A percentile compares a stretch with the other conserved stretches of the same genome.
phyloP scores from a whole-genome alignment of 2,329 filamentous ascomycete species.

The Endoconidiophora laricicola region DNA sequence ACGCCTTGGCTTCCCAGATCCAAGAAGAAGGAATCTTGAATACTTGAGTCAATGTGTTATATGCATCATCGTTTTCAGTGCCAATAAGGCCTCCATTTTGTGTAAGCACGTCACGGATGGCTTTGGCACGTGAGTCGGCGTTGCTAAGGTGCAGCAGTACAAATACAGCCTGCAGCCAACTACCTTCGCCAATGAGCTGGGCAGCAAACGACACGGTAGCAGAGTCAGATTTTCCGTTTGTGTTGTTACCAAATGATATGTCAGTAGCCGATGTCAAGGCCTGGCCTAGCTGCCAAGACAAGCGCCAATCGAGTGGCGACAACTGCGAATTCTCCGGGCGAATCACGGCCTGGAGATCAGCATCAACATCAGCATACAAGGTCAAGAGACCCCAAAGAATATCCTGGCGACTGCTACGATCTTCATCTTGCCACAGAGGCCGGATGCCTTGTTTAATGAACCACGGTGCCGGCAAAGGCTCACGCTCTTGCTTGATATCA shows the following conservation, averaged over 20 bases:
- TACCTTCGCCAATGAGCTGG: slow-evolving; percentile 44
- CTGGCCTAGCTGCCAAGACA: slow-evolving; percentile 74
- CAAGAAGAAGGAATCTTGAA: slow-evolving; percentile 58
- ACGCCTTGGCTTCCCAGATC: slow-evolving; percentile 77
- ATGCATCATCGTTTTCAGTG: slow-evolving; percentile 34
- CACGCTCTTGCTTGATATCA: slow-evolving; percentile 54
- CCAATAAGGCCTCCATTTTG: slow-evolving; percentile 54
- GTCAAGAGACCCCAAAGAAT: slow-evolving; percentile 77
- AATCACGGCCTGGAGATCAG: slow-evolving; percentile 51
- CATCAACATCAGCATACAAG: slow-evolving; percentile 48
- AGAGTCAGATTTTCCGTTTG: slow-evolving; percentile 46
- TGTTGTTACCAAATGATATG: slow-evolving; percentile 35
- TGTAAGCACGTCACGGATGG: slow-evolving; percentile 57
- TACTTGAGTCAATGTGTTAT: slow-evolving; percentile 41
- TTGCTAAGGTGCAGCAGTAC: slow-evolving; percentile 62
- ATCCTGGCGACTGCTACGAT: slow-evolving; percentile 49
- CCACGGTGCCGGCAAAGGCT: slow-evolving; percentile 57
- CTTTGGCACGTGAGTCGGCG: slow-evolving; percentile 42
- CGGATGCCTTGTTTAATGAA: slow-evolving; percentile 44
- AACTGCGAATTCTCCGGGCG: slow-evolving; percentile 62
- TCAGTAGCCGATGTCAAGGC: slow-evolving; percentile 37
- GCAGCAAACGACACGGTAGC: slow-evolving; percentile 48
- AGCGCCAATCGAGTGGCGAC: slow-evolving; percentile 55
- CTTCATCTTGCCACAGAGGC: slow-evolving; percentile 42
- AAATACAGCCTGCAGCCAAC: slow-evolving; percentile 57